Base-by-base conservation (phyloP, 169 alveolate genomes). In the Cystoisospora suis region DNA sequence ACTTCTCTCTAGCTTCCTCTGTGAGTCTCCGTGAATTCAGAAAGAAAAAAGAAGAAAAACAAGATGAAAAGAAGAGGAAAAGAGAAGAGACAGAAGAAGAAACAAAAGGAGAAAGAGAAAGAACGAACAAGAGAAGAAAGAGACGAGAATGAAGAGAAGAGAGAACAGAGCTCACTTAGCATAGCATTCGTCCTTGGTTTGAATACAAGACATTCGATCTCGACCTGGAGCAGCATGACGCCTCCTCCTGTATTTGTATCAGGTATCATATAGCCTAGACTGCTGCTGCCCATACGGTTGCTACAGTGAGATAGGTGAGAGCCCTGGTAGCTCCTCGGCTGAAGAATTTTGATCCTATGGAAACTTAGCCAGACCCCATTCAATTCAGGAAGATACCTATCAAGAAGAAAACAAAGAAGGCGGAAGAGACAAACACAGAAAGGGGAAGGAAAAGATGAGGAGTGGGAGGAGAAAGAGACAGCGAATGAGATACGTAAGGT, bases 311-410 rank as follows among this genome's bases (percentile, higher is more conserved):
- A n/a, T 1, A n/a, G 42, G 44, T 5, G 27, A 3, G 58, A n/a
- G 46, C 83, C 83, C 34, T 5, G 56, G 9, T 27, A 27, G 56
- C 58, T 72, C 47, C 32, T 34, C 58, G 83, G 83, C 23, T 72
- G 83, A 1, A 72, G 20, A 4, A 72, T 38, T 0, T 38, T n/a
- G 23, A 72, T 9, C 34, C 34, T 38, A 56, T 72, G 58, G 53
- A 72, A n/a, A 0, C 58, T 53, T 32, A 72, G 83, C 83, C 83
- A 72, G 34, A 72, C 83, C 58, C 83, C 83, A 34, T 72, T 6
- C 36, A 72, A 72, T 34, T 72, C 83, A 29, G 83, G 83, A 9
- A 72, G 83, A 36, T 72, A 72, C 83, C 83, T 53, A 53, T 23
- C 12, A 12, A 5, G 75, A 61, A 61, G 29, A 9, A 20, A 38